These are phyloP conservation scores for Cladosporium sp. DNA, from an alignment of 2,329 filamentous ascomycete species.

Conservation along the genomic window DNA sequence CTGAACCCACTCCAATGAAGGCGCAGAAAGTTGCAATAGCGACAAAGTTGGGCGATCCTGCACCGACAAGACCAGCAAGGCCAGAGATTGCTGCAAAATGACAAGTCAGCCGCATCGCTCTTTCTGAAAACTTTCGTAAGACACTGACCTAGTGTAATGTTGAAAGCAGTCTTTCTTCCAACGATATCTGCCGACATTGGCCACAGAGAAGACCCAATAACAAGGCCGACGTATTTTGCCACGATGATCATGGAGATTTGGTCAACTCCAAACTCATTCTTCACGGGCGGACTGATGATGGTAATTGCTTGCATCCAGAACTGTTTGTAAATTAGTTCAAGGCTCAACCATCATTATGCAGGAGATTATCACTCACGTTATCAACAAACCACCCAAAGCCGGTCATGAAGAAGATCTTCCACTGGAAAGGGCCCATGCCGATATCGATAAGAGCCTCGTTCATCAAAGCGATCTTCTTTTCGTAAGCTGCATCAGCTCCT, in stretches of 20 bases:
- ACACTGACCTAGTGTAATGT: slow-evolving; percentile 56
- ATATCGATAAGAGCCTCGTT: slow-evolving; percentile 17
- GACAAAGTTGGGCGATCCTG: slow-evolving; percentile 16
- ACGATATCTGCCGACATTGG: slow-evolving; percentile 41
- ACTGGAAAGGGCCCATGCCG: slow-evolving; percentile 19
- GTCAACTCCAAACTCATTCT: slow-evolving; percentile 51
- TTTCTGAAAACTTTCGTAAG: too few relatives aligned
- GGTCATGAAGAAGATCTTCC: slow-evolving; percentile 12
- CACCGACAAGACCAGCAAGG: slow-evolving; percentile 14
- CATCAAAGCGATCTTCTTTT: slow-evolving; percentile 16
- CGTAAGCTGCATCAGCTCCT: slow-evolving; percentile 10
- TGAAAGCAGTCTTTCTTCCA: slow-evolving; percentile 74
- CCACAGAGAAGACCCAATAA: slow-evolving; percentile 73
- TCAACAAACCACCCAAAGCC: slow-evolving; percentile 19
- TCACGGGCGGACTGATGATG: slow-evolving; percentile 42
- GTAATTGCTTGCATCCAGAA: slow-evolving; percentile 31
- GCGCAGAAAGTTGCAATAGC: slow-evolving; percentile 13
- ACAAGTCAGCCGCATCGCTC: too few relatives aligned
- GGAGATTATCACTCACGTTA: slow-evolving; percentile 2
- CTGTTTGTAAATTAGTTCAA: background rate
- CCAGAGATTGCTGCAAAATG: slow-evolving; percentile 50
- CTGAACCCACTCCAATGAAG: slow-evolving; percentile 62
- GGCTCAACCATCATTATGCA: background rate
- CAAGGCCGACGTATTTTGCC: slow-evolving; percentile 56
- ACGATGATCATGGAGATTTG: slow-evolving; percentile 41